phyloP scores from a whole-genome alignment of 164 flowering plant genomes.

The Brasenia schreberi region DNA sequence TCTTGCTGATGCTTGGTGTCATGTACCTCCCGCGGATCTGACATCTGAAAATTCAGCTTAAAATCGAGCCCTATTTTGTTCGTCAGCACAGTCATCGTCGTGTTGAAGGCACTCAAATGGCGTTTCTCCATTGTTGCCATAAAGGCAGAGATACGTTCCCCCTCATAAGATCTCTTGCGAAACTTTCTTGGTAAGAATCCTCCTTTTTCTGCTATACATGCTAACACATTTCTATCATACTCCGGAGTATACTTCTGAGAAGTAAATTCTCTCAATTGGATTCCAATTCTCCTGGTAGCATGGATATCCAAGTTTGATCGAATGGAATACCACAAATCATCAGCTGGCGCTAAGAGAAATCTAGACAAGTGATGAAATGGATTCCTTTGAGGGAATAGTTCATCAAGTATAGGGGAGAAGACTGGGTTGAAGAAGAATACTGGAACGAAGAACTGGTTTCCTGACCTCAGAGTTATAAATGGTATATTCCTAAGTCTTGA shows the following conservation, averaged over 20 bases:
- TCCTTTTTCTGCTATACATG: neutral
- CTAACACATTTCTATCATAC: neutral
- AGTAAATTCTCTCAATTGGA: neutral
- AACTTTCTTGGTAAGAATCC: neutral
- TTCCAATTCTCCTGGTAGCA: neutral
- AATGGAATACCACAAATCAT: neutral
- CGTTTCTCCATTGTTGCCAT: neutral
- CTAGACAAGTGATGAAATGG: neutral
- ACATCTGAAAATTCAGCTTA: neutral
- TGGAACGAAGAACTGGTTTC: neutral
- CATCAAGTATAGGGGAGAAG: neutral
- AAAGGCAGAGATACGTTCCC: neutral
- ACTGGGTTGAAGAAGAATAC: neutral
- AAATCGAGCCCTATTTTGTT: too few relatives aligned
- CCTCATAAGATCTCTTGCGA: neutral
- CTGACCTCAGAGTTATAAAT: neutral
- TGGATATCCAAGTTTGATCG: neutral
- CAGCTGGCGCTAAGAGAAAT: neutral
- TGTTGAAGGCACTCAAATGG: neutral
- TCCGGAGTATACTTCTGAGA: neutral
- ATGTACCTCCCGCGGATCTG: neutral
- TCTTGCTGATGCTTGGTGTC: neutral
- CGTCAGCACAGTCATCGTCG: neutral
- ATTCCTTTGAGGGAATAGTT: neutral
- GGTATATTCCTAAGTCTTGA: neutral